These are phyloP conservation scores for Ambrosia hybrid DNA, from an alignment of 140 eudicot genomes.

Conservation along the genomic window DNA sequence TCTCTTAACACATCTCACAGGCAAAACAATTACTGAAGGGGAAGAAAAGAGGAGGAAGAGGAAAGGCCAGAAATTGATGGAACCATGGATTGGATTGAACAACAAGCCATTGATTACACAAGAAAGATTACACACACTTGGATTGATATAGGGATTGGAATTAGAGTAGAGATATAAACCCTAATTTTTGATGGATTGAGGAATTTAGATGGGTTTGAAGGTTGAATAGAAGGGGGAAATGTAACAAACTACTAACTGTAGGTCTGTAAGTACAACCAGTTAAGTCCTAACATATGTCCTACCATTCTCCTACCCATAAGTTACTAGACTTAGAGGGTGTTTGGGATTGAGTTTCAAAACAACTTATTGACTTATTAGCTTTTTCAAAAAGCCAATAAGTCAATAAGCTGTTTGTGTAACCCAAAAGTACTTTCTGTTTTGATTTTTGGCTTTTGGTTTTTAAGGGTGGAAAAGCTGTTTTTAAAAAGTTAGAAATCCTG, in stretches of 20 bases:
- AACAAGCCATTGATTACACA: slow-evolving; percentile 42
- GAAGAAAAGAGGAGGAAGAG: slow-evolving; percentile 23
- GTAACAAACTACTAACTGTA: neutral
- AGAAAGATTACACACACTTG: neutral
- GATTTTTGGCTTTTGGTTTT: no score
- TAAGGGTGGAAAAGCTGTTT: no score
- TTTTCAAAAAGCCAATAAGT: no score
- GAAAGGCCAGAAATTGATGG: slow-evolving; percentile 29
- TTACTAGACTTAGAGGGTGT: no score
- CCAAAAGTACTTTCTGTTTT: no score
- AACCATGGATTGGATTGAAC: slow-evolving; percentile 43
- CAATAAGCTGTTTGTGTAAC: no score
- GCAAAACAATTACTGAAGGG: slow-evolving; percentile 29
- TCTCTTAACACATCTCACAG: slow-evolving; percentile 13
- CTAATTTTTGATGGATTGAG: slow-evolving; percentile 11
- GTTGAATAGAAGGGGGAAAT: slow-evolving; percentile 20
- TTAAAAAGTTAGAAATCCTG: no score
- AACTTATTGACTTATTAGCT: no score
- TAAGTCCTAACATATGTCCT: neutral
- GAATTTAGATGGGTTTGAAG: slow-evolving; percentile 7
- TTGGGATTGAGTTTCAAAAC: no score
- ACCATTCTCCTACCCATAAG: no score
- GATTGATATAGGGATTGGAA: slow-evolving; percentile 1
- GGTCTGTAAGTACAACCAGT: neutral
- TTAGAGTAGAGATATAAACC: slow-evolving; percentile 19